These are phyloP conservation scores for Colletotrichum musae DNA, from an alignment of 2,329 filamentous ascomycete genomes.

Conservation along the genomic window DNA sequence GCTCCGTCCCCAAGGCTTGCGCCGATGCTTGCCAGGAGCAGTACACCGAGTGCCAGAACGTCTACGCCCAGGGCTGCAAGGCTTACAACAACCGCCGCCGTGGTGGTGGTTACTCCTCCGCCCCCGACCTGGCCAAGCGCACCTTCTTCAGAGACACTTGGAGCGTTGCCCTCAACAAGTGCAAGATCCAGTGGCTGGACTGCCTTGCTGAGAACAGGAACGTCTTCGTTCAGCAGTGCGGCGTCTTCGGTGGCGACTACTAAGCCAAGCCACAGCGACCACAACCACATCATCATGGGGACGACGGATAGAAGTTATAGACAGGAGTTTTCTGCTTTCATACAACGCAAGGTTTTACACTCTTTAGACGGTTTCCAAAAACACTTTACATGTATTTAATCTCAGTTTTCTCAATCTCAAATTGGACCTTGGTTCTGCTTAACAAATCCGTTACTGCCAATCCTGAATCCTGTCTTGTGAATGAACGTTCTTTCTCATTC, in stretches of 20 bases:
- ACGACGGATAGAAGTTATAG: conserved; percentile 5
- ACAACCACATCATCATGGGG: neutral
- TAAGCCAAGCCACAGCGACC: conserved; percentile 12
- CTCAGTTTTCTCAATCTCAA: conserved; percentile 5
- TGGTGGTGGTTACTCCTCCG: conserved; percentile 32
- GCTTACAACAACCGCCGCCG: conserved; percentile 43
- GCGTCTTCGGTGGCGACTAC: conserved; percentile 49
- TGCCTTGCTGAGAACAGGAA: conserved; percentile 60
- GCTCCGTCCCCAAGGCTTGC: conserved; percentile 58
- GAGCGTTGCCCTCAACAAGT: conserved; percentile 56
- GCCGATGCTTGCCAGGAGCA: conserved; percentile 68
- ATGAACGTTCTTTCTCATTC: too few relatives aligned
- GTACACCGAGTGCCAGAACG: conserved; percentile 62
- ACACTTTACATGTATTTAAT: conserved; percentile 32
- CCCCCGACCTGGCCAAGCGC: conserved; percentile 40
- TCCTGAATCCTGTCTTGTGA: neutral
- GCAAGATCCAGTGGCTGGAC: conserved; percentile 64
- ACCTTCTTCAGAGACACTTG: conserved; percentile 47
- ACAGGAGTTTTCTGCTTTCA: conserved; percentile 18
- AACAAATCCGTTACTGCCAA: neutral
- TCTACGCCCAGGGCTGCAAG: conserved; percentile 66
- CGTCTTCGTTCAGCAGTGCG: conserved; percentile 57
- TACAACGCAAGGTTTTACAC: conserved; percentile 5
- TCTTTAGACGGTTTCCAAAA: conserved; percentile 17
- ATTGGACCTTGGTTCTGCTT: neutral